Evolutionary conservation across 257 asterid genomes (phyloP).

Genomic region (Solanum bulbocastanum): DNA sequence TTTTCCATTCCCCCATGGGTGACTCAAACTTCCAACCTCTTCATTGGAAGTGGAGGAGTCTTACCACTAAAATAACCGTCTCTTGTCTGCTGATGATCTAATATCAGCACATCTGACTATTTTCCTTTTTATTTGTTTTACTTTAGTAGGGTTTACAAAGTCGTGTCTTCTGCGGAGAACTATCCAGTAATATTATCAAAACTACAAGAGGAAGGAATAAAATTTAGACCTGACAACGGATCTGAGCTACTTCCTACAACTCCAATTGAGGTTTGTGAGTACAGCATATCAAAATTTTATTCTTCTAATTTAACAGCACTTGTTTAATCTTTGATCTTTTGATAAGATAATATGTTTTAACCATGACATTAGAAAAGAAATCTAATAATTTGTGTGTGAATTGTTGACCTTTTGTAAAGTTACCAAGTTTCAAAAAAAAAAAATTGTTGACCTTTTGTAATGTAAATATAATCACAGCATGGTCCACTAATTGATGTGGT

Average conservation of each 20-base stretch:
- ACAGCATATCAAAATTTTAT: neutral
- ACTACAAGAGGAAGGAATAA: slow-evolving; percentile 66
- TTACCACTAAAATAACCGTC: neutral
- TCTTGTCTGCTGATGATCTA: neutral
- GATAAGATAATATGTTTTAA: neutral
- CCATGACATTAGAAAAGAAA: neutral
- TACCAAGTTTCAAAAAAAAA: too few relatives aligned
- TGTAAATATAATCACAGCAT: neutral
- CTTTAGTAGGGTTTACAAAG: slow-evolving; percentile 43
- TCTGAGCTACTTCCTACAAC: slow-evolving; percentile 68
- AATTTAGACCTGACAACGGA: slow-evolving; percentile 72
- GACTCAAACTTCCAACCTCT: neutral
- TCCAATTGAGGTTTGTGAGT: slow-evolving; percentile 51
- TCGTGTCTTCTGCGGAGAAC: slow-evolving; percentile 62
- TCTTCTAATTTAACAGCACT: neutral
- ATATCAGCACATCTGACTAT: neutral
- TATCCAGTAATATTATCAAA: slow-evolving; percentile 50
- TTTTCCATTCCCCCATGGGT: neutral
- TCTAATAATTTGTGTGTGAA: neutral
- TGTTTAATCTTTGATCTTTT: neutral
- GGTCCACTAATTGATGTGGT: neutral
- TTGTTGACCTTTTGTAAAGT: too few relatives aligned
- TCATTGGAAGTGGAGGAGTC: neutral
- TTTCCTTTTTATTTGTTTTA: neutral
- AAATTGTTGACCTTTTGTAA: neutral